Percentiles rank a stretch among this genome's conserved stretches.
phyloP scores from a whole-genome alignment of 2,329 filamentous ascomycete species.

The Ilyonectria sp. region DNA sequence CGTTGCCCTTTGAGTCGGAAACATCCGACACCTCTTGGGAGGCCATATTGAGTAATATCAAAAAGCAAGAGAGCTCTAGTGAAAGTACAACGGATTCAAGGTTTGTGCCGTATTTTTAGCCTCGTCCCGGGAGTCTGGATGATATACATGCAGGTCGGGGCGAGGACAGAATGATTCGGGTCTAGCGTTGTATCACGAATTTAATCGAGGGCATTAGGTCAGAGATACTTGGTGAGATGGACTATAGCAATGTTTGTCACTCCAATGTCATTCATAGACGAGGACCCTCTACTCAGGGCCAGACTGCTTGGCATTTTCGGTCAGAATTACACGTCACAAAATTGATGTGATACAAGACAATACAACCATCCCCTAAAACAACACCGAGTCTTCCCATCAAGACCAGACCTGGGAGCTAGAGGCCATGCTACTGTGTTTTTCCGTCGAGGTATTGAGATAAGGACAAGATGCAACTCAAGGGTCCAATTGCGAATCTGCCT shows the following conservation, averaged over 20 bases:
- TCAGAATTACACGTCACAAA: too few relatives aligned
- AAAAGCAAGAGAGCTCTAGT: not conserved
- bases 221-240: not conserved
- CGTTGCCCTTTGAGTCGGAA: slow-evolving; percentile 7
- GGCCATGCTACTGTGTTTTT: too few relatives aligned
- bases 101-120: too few relatives aligned
- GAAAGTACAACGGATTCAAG: too few relatives aligned
- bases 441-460: not conserved
- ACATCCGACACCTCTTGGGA: slow-evolving; percentile 5
- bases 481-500: slow-evolving; percentile 28
- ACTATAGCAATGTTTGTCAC: too few relatives aligned
- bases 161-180: not conserved
- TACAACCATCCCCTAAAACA: too few relatives aligned
- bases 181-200: slow-evolving; percentile 18
- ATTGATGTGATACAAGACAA: too few relatives aligned
- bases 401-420: too few relatives aligned
- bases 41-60: not conserved
- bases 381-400: too few relatives aligned
- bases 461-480: slow-evolving; percentile 22
- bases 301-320: too few relatives aligned
- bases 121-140: slow-evolving; percentile 14
- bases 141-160: slow-evolving; percentile 23
- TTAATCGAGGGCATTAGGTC: slow-evolving; percentile 24
- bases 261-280: too few relatives aligned
- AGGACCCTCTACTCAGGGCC: too few relatives aligned